phyloP scores from a whole-genome alignment of 352 stramenopile genomes.

The Phytophthora europaea region DNA sequence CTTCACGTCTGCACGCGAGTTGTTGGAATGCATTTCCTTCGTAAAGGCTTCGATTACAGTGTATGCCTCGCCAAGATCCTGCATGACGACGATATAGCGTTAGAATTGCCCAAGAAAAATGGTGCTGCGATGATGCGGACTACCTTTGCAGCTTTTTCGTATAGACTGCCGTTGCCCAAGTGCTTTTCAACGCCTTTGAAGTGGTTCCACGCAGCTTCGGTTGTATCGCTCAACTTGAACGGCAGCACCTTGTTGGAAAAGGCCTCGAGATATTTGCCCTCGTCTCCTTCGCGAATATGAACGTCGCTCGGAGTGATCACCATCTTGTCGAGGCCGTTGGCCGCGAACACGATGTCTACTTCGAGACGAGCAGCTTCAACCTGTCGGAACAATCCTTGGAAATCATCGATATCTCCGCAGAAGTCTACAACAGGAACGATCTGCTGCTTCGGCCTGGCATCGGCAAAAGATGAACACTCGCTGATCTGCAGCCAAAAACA shows the following conservation, averaged over 20 bases:
- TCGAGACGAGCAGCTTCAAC: slow-evolving; percentile 27
- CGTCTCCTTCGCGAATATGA: slow-evolving; percentile 22
- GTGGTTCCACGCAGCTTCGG: slow-evolving; percentile 31
- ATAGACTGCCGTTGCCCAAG: slow-evolving; percentile 32
- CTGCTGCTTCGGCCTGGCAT: not conserved
- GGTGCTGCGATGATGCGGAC: not conserved
- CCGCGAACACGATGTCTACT: slow-evolving; percentile 31
- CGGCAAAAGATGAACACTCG: slow-evolving; percentile 11
- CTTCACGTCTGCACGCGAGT: slow-evolving; percentile 28
- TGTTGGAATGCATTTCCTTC: slow-evolving; percentile 27
- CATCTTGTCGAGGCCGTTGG: slow-evolving; percentile 34
- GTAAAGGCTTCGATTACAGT: slow-evolving; percentile 39
- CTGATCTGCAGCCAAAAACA: slow-evolving; percentile 5
- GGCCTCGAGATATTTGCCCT: slow-evolving; percentile 31
- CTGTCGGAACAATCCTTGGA: slow-evolving; percentile 27
- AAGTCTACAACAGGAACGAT: slow-evolving; percentile 20
- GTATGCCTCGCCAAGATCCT: slow-evolving; percentile 32
- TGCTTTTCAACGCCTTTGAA: slow-evolving; percentile 43
- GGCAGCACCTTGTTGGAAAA: slow-evolving; percentile 38
- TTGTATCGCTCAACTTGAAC: slow-evolving; percentile 19
- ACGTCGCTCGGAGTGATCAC: slow-evolving; percentile 27
- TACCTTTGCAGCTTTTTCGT: slow-evolving; percentile 33
- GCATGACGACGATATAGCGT: not conserved
- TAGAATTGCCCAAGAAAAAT: not conserved
- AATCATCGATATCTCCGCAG: slow-evolving; percentile 18